phyloP scores from a whole-genome alignment of 2,329 filamentous ascomycete genomes.

The Aspergillus felis region DNA sequence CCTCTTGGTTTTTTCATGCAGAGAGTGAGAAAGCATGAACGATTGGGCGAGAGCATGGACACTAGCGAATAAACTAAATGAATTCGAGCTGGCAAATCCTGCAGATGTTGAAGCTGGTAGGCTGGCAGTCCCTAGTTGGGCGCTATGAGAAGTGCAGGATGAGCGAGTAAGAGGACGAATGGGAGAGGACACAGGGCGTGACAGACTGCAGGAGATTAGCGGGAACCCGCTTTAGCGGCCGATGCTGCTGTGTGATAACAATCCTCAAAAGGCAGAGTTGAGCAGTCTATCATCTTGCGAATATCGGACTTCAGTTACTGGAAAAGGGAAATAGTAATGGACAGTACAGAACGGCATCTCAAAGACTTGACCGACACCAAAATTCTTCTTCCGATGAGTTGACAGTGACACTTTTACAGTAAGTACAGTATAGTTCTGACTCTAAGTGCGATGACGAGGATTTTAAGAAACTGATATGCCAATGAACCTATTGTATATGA shows the following conservation, averaged over 20 bases:
- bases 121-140: conserved; percentile 7
- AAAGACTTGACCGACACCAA: neutral
- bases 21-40: neutral
- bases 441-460: neutral
- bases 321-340: neutral
- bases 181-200: conserved; percentile 2
- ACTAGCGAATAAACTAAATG: neutral
- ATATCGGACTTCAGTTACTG: neutral
- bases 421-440: neutral
- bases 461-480: neutral
- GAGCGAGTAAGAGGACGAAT: conserved; percentile 6
- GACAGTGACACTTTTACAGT: neutral
- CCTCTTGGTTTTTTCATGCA: conserved; percentile 17
- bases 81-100: neutral
- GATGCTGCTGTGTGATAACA: conserved; percentile 6
- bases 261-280: neutral
- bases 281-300: neutral
- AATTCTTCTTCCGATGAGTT: neutral
- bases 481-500: neutral
- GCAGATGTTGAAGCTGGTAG: neutral
- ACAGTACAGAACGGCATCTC: neutral
- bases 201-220: conserved; percentile 17
- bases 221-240: conserved; percentile 18
- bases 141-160: conserved; percentile 6
- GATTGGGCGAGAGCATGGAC: neutral